A percentile compares a stretch with the other conserved stretches of the same genome.
Conservation (phyloP, 2,329 filamentous ascomycete species). For the Colletotrichum navitas region DNA sequence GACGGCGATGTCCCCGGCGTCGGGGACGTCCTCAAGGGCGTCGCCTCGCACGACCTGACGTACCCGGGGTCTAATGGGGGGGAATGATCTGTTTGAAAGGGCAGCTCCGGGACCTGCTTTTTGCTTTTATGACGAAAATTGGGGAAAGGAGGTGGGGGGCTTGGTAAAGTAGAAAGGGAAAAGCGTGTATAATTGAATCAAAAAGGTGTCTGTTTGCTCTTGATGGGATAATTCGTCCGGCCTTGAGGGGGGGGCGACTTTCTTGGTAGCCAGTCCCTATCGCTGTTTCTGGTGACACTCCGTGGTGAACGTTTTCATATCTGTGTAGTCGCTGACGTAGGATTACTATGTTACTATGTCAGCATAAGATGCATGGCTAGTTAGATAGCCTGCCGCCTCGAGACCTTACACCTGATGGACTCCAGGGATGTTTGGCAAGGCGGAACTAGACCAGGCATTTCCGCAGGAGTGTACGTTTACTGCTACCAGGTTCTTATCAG, state of each 20-base stretch:
- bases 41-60: constrained; percentile 60
- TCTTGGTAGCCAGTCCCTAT: neutral
- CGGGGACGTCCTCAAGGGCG: constrained; percentile 60
- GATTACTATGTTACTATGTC: no score
- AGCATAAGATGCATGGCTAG: neutral
- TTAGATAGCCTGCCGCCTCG: no score
- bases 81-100: neutral
- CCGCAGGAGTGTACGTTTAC: no score
- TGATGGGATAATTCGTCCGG: neutral
- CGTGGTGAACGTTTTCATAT: neutral
- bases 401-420: no score
- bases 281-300: neutral
- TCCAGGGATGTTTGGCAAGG: no score
- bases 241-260: neutral
- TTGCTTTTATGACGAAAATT: neutral
- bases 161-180: no score
- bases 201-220: neutral
- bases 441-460: no score
- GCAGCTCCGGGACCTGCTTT: neutral
- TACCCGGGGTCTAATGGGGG: constrained; percentile 46
- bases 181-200: neutral
- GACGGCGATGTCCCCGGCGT: constrained; percentile 63
- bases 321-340: neutral
- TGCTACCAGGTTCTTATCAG: no score
- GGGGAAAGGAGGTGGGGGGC: no score